Conservation (phyloP, 306 rosid genomes). For the Quercus parvula region DNA sequence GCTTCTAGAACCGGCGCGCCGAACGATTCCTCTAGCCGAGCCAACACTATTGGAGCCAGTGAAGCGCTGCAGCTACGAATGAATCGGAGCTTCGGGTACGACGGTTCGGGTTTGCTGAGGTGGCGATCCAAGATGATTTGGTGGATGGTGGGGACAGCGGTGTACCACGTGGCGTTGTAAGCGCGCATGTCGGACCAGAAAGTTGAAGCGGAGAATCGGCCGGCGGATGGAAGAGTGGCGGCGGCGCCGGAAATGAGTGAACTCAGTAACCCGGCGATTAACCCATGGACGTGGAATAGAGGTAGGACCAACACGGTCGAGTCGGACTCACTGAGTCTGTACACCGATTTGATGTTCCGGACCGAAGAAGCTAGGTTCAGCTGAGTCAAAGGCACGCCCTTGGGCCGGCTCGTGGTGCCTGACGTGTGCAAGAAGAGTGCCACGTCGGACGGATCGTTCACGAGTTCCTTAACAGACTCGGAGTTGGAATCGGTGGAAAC, state of each 20-base stretch:
- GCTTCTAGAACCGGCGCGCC: constrained; percentile 90
- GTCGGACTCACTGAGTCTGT: constrained; percentile 69
- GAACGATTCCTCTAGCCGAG: constrained; percentile 60
- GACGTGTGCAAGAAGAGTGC: constrained; percentile 98
- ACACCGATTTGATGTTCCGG: constrained; percentile 63
- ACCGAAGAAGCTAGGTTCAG: constrained; percentile 75
- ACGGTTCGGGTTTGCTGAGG: constrained; percentile 45
- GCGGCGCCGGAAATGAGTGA: constrained; percentile 68
- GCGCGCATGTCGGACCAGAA: constrained; percentile 82
- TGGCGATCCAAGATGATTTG: constrained; percentile 89
- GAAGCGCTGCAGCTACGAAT: constrained; percentile 90
- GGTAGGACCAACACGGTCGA: constrained; percentile 86
- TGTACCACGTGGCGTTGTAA: constrained; percentile 85
- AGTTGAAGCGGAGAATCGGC: constrained; percentile 86
- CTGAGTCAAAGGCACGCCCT: constrained; percentile 87
- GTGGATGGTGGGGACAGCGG: constrained; percentile 94
- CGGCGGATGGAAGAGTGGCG: constrained; percentile 65
- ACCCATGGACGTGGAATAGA: constrained; percentile 88
- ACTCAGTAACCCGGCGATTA: constrained; percentile 66
- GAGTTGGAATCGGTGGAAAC: constrained; percentile 18
- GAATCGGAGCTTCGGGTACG: constrained; percentile 77
- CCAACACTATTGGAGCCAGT: constrained; percentile 66
- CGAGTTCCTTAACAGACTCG: constrained; percentile 1
- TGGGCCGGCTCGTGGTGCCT: constrained; percentile 94
- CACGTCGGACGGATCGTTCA: constrained; percentile 65